Base-by-base conservation (phyloP, 2,329 filamentous ascomycete genomes). In the Penicillium sp. region DNA sequence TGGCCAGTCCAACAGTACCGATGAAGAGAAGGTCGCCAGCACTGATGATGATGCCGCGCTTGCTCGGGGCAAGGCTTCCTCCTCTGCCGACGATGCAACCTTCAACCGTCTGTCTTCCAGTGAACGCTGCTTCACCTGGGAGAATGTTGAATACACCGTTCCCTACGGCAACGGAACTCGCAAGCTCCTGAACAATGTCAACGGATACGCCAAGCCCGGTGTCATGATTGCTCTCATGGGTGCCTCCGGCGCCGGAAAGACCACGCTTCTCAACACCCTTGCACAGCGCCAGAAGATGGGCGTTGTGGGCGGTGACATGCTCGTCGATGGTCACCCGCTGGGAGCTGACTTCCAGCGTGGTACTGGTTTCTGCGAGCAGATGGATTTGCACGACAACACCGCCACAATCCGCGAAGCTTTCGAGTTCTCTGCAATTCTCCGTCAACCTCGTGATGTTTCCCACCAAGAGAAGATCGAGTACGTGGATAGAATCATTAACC, bases 181-280 rank as follows among this genome's bases (percentile, higher is more conserved):
- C 36, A 81, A 84, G 67, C 77, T 90, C 1, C 75, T 90, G 45
- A 87, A 89, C 64, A 80, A 85, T 5, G 83, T 94, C 55, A 87
- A 80, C 53, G 90, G 90, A 1, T 93, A 89, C 61, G 89, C 86
- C 1, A 92, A 91, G 65, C 90, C 90, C 1, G 90, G 90, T 16
- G 74, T 88, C 16, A 86, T 95, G 82, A 85, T 90, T 41, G 90
- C 90, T 0, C 77, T 95, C 1, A 90, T 94, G 79, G 91, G 91
- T 50, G 88, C 88, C 1, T 90, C 85, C 4, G 89, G 89, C 41
- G 90, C 91, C 8, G 91, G 90, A 11, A 95, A 95, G 74, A 92
- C 89, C 0, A 94, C 90, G 0, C 76, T 95, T 0, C 79, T 95
- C 16, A 92, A 94, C 70, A 90, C 88, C 0, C 74, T 89, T 2